phyloP scores from a whole-genome alignment of 1,284 basidiomycete genomes.

The Puccinia novopanici region DNA sequence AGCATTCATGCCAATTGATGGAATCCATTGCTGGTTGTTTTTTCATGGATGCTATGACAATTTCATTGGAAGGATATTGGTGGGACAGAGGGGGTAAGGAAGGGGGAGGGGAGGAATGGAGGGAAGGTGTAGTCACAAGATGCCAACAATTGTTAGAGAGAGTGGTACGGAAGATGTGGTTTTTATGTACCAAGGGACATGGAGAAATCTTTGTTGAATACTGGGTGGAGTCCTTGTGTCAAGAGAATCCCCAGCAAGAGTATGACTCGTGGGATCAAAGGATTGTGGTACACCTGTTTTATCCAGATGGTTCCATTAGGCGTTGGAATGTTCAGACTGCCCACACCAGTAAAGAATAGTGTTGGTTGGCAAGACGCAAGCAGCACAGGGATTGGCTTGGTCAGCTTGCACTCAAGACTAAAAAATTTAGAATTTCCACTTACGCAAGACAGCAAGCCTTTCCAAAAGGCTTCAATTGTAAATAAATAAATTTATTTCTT shows the following conservation, averaged over 20 bases:
- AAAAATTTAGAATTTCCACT: slow-evolving; percentile 15
- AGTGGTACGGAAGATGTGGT: not conserved
- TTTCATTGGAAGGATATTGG: not conserved
- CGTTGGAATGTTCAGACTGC: not conserved
- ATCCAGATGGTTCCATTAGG: not conserved
- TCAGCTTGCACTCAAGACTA: not conserved
- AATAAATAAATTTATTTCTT: too few species aligned
- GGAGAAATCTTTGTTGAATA: not conserved
- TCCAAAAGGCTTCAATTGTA: too few species aligned
- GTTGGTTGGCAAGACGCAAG: not conserved
- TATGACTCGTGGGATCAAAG: not conserved
- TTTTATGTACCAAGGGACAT: not conserved
- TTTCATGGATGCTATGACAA: not conserved
- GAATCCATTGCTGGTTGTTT: not conserved
- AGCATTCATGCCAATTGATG: slow-evolving; percentile 1
- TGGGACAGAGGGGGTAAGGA: not conserved
- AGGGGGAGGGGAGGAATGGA: not conserved
- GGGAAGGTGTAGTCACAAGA: not conserved
- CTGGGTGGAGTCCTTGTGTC: not conserved
- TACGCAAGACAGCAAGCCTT: too few species aligned
- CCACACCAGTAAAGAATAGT: not conserved
- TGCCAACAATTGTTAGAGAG: not conserved
- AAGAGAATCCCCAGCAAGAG: not conserved
- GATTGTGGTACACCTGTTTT: slow-evolving; percentile 6
- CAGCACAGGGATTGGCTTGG: not conserved